phyloP scores from a whole-genome alignment of 352 stramenopile species.

The Pythium inflatum region DNA sequence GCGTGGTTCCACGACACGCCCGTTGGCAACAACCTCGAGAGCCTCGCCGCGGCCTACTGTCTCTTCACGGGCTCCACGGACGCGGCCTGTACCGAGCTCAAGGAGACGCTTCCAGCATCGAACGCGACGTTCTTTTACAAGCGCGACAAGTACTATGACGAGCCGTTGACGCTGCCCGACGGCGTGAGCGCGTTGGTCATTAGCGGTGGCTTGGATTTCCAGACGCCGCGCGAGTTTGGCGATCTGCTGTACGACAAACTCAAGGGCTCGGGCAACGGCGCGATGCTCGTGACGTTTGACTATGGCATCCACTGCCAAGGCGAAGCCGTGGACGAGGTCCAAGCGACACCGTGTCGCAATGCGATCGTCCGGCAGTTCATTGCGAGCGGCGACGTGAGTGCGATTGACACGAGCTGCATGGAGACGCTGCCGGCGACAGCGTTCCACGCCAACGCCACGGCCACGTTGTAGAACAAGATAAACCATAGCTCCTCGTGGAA shows the following conservation, averaged over 20 bases:
- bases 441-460: no score
- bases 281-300: constrained; percentile 37
- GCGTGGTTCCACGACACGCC: constrained; percentile 16
- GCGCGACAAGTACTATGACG: constrained; percentile 18
- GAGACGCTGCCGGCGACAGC: not conserved
- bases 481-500: not conserved
- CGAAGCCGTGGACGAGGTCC: constrained; percentile 11
- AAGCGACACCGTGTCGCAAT: constrained; percentile 24
- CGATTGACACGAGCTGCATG: constrained; percentile 29
- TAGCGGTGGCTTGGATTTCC: constrained; percentile 33
- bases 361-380: constrained; percentile 33
- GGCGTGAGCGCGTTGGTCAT: constrained; percentile 33
- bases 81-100: constrained; percentile 18
- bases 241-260: constrained; percentile 31
- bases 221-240: constrained; percentile 34
- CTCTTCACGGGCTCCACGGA: constrained; percentile 20
- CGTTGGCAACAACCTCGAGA: constrained; percentile 11
- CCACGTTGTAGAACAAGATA: not conserved
- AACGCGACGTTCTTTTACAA: constrained; percentile 33
- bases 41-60: constrained; percentile 20
- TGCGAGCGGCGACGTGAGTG: constrained; percentile 18
- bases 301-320: constrained; percentile 29
- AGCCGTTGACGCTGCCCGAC: constrained; percentile 13
- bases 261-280: constrained; percentile 11
- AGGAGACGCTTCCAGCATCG: not conserved